Evolutionary conservation across 2,329 filamentous ascomycete genomes (phyloP).

Genomic region (Aspergillaceae sp.): DNA sequence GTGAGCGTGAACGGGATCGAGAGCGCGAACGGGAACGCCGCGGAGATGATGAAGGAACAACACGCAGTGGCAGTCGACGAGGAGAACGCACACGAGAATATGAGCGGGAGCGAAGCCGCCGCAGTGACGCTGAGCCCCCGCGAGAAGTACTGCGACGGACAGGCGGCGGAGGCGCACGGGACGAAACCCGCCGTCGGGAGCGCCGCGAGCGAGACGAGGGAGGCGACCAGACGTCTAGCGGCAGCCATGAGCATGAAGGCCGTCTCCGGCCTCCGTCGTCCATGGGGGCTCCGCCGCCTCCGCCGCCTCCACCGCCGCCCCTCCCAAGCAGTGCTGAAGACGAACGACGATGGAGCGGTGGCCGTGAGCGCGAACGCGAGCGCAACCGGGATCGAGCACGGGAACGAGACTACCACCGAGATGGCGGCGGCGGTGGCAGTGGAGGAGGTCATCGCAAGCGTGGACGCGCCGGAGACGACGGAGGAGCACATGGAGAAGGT

Average conservation of each 20-base stretch:
- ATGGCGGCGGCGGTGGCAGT: conserved; percentile 17
- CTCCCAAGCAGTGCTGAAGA: conserved; percentile 19
- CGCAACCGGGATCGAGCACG: conserved; percentile 27
- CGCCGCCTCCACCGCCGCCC: conserved; percentile 23
- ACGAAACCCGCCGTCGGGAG: conserved; percentile 28
- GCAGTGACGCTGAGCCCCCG: conserved; percentile 17
- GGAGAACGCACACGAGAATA: conserved; percentile 27
- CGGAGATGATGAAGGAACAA: conserved; percentile 20
- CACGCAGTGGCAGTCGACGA: conserved; percentile 21
- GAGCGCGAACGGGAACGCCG: conserved; percentile 21
- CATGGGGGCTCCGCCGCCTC: conserved; percentile 21
- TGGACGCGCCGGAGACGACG: conserved; percentile 27
- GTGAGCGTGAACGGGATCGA: conserved; percentile 15
- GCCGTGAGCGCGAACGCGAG: conserved; percentile 29
- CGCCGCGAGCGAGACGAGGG: conserved; percentile 30
- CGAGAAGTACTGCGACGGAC: conserved; percentile 23
- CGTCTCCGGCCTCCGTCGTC: conserved; percentile 28
- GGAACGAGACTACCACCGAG: conserved; percentile 24
- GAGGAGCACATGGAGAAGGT: conserved; percentile 13
- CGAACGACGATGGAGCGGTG: conserved; percentile 28
- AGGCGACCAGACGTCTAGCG: conserved; percentile 6
- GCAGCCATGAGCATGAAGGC: conserved; percentile 23
- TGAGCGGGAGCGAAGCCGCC: conserved; percentile 28
- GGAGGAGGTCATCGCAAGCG: conserved; percentile 28
- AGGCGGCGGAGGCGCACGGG: conserved; percentile 18